These are phyloP conservation scores for Phytopythium ostracodes DNA, from an alignment of 352 stramenopile species.

Conservation along the genomic window DNA sequence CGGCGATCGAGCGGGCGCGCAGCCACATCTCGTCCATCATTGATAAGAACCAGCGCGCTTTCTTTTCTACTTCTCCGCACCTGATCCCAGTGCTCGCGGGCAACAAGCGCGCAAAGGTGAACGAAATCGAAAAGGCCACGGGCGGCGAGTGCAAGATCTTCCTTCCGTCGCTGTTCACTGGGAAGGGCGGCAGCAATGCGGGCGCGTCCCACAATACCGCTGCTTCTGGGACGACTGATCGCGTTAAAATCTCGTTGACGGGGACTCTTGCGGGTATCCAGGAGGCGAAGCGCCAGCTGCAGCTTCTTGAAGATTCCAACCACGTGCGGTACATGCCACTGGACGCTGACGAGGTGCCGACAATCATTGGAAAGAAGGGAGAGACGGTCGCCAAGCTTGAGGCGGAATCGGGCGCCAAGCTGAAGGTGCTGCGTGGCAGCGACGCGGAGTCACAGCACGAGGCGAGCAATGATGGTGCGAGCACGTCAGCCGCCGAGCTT, in stretches of 20 bases:
- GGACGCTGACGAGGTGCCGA: slow-evolving; percentile 72
- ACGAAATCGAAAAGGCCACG: slow-evolving; percentile 47
- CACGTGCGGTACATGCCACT: slow-evolving; percentile 65
- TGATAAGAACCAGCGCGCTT: slow-evolving; percentile 65
- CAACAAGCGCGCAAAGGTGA: slow-evolving; percentile 75
- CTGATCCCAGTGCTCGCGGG: slow-evolving; percentile 58
- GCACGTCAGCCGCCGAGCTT: slow-evolving; percentile 34
- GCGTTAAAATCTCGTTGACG: slow-evolving; percentile 65
- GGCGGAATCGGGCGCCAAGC: slow-evolving; percentile 50
- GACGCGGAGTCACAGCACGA: slow-evolving; percentile 25
- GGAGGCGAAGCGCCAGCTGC: slow-evolving; percentile 52
- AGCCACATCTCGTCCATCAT: slow-evolving; percentile 60
- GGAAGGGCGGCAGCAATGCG: slow-evolving; percentile 4
- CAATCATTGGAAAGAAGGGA: slow-evolving; percentile 75
- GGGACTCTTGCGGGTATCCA: slow-evolving; percentile 56
- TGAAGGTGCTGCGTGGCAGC: slow-evolving; percentile 43
- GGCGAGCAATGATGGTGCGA: slow-evolving; percentile 7
- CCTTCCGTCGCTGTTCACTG: slow-evolving; percentile 24
- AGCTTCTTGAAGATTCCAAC: slow-evolving; percentile 55
- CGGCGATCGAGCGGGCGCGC: slow-evolving; percentile 45
- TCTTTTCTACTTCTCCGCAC: slow-evolving; percentile 60
- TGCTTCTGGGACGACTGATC: slow-evolving; percentile 18
- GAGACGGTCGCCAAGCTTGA: slow-evolving; percentile 72
- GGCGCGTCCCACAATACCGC: neutral
- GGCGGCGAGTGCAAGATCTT: slow-evolving; percentile 55